Conservation (phyloP, 495 filamentous ascomycete genomes). For the Viridothelium virens region DNA sequence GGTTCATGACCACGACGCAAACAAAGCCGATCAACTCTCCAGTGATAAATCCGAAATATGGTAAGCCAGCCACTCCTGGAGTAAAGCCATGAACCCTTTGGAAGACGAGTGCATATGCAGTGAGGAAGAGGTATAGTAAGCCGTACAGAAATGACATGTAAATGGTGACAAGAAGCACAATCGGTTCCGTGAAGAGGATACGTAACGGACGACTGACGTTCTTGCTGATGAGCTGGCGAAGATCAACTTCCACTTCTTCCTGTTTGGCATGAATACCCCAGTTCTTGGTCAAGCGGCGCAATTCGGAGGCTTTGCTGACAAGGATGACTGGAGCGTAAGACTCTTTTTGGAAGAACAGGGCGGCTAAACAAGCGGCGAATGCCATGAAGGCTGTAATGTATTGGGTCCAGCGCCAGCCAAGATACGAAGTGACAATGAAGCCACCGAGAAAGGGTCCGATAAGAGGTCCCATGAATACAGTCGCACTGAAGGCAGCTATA, state of each 20-base stretch:
- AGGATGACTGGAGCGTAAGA: conserved; percentile 53
- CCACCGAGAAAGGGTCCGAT: conserved; percentile 30
- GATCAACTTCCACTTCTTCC: conserved; percentile 47
- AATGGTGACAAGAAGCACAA: conserved; percentile 24
- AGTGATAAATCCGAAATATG: conserved; percentile 46
- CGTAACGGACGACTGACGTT: conserved; percentile 24
- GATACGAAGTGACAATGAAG: conserved; percentile 29
- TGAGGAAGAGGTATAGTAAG: conserved; percentile 41
- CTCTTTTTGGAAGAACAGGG: conserved; percentile 48
- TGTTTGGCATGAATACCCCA: conserved; percentile 51
- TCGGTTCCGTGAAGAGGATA: conserved; percentile 30
- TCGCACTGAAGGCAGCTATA: conserved; percentile 22
- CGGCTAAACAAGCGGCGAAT: conserved; percentile 40
- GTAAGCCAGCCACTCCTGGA: conserved; percentile 38
- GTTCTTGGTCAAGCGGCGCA: conserved; percentile 56
- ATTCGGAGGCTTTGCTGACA: conserved; percentile 43
- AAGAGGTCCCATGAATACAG: conserved; percentile 29
- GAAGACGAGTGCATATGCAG: conserved; percentile 46
- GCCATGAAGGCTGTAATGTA: conserved; percentile 57
- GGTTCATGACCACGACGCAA: conserved; percentile 21
- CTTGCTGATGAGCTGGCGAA: conserved; percentile 26
- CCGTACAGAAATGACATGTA: conserved; percentile 29
- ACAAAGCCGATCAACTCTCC: conserved; percentile 35
- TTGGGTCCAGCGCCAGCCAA: conserved; percentile 42
- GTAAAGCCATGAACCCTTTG: conserved; percentile 43